Base-by-base conservation (phyloP, 2,329 filamentous ascomycete species). In the Sclerotinia trifoliorum region DNA sequence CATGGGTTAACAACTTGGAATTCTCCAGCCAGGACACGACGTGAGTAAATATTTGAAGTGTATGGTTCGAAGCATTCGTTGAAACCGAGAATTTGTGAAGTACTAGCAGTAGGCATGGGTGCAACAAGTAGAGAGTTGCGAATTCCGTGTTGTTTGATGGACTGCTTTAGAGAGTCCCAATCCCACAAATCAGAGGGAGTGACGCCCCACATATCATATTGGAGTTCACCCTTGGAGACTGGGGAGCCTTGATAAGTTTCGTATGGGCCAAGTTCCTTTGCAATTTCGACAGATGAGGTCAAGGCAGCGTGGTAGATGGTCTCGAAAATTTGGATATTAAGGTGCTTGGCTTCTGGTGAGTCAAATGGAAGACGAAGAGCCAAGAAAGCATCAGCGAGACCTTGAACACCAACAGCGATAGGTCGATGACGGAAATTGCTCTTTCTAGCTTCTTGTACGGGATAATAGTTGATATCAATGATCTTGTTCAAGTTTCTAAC, bases 61-160 rank as follows among this genome's bases (percentile, higher is more conserved):
- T 99, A 99, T 52, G 95, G 95, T 85, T 99, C 95, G 79, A 99
- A 99, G 85, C 95, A 99, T 83, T 99, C 95, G 80, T 99, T 99
- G 86, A 97, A 96, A 76, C 95, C 95, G 75, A 99, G 85, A 78
- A 99, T 99, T 83, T 99, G 95, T 70, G 93, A 97, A 49, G 95
- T 99, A 72, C 91, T 95, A 68, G 95, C 95, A 77, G 95, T 99
- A 35, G 95, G 95, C 95, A 99, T 99, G 70, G 95, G 95, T 4
- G 95, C 95, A 75, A 98, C 87, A 70, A 99, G 87, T 76, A 99
- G 83, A 79, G 92, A 96, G 89, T 99, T 99, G 80, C 94, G 94
- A 49, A 97, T 86, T 81, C 95, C 95, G 75, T 96, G 87, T 83
- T 96, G 86, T 78, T 94, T 93, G 79, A 99, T 96, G 80, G 96